Conservation (phyloP, 495 filamentous ascomycete species). For the Aspergillus cristatus region DNA sequence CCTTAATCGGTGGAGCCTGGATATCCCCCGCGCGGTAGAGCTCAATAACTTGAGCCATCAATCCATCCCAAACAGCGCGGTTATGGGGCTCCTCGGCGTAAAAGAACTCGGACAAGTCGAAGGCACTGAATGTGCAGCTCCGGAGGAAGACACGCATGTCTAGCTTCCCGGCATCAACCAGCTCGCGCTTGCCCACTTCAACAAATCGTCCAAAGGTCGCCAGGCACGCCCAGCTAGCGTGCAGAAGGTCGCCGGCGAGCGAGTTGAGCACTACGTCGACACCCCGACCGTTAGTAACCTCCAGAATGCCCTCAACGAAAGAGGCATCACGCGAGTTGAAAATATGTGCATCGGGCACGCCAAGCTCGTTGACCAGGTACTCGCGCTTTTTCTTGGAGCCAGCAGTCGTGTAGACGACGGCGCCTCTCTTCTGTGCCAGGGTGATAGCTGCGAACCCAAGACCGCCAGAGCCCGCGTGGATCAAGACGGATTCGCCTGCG, state of each 20-base stretch:
- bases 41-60: neutral
- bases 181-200: slow-evolving; percentile 11
- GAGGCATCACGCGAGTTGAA: slow-evolving; percentile 33
- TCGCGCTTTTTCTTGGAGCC: slow-evolving; percentile 25
- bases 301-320: slow-evolving; percentile 30
- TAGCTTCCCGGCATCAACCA: too few relatives aligned
- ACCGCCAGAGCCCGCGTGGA: slow-evolving; percentile 7
- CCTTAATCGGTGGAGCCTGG: neutral
- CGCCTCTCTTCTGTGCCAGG: slow-evolving; percentile 4
- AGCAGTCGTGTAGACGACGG: slow-evolving; percentile 26
- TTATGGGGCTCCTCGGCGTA: neutral
- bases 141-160: slow-evolving; percentile 3
- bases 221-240: slow-evolving; percentile 31
- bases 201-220: slow-evolving; percentile 37
- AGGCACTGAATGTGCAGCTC: slow-evolving; percentile 1
- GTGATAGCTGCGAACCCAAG: slow-evolving; percentile 8
- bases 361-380: slow-evolving; percentile 14
- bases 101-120: slow-evolving; percentile 1
- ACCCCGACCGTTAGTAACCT: slow-evolving; percentile 32
- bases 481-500: slow-evolving; percentile 3
- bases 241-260: slow-evolving; percentile 23
- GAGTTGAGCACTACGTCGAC: slow-evolving; percentile 40
- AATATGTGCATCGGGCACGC: slow-evolving; percentile 30
- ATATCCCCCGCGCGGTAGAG: neutral
- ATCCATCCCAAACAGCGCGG: neutral